Evolutionary conservation across 345 rosid genomes (phyloP), one percentile per base, ranked within the genome.

Genomic region (Cardiospermum halicacabum): DNA sequence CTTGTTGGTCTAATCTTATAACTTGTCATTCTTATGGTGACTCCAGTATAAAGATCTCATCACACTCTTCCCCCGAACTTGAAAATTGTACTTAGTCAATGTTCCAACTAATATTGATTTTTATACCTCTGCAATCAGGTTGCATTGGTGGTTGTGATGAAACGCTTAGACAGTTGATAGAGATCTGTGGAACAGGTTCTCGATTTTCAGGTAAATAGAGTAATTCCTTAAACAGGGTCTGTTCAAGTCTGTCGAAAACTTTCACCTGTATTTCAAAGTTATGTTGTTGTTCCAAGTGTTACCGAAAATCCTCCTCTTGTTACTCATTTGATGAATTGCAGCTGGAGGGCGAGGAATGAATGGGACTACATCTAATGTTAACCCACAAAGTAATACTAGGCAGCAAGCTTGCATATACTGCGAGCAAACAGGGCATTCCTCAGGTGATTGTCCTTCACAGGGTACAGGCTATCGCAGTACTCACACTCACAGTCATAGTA

Each of bases 61-160:
- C 25, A 2, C n/a, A 16, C 57, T 47, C 26, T 49, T 1, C 9
- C n/a, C 11, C 36, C 12, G 34, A 9, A 51, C 31, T 36, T 34
- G 15, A 12, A 19, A 32, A 13, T 28, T 59, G 31, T 37, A 30
- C 18, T 26, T 12, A 26, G 39, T 55, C 28, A 47, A 47, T 39
- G 12, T 58, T 37, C 39, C 30, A 8, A 56, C 30, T 2, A 45
- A 31, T 58, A 37, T 62, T 68, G 56, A 69, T 24, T 71, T 60
- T 47, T 40, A 59, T 77, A 21, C 34, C 47, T 68, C 19, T 56
- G 11, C 66, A 48, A 53, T 61, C 80, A 93, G 98, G 98, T 66
- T 90, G 98, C 76, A 72, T 93, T 56, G 98, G 98, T 69, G 96
- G 96, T 45, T 93, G 98, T 59, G 98, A 93, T 70, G 88, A 80